Conservation (phyloP, 2,329 filamentous ascomycete genomes). For the Rhytidhysteron rufulum region DNA sequence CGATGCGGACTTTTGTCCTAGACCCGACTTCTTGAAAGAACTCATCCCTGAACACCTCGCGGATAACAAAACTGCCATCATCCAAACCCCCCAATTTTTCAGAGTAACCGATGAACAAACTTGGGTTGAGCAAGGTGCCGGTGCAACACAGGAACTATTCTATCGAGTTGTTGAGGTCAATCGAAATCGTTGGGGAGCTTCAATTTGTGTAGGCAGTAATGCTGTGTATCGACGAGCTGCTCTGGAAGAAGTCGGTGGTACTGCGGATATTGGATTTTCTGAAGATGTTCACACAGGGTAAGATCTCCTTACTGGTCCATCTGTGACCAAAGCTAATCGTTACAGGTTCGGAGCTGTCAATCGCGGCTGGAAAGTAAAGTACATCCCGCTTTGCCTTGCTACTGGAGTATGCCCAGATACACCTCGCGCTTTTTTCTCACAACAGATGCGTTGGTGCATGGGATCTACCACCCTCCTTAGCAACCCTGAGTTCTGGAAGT, state of each 20-base stretch:
- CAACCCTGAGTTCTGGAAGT: slow-evolving; percentile 40
- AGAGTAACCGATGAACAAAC: slow-evolving; percentile 38
- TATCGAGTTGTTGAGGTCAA: slow-evolving; percentile 44
- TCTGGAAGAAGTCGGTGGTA: slow-evolving; percentile 40
- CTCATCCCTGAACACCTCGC: slow-evolving; percentile 39
- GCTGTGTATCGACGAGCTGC: slow-evolving; percentile 40
- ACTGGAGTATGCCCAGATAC: slow-evolving; percentile 44
- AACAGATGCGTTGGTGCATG: slow-evolving; percentile 45
- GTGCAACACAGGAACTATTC: slow-evolving; percentile 41
- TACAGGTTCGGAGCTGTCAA: slow-evolving; percentile 38
- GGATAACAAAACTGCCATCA: slow-evolving; percentile 37
- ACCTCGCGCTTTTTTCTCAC: slow-evolving; percentile 41
- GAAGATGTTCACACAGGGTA: slow-evolving; percentile 44
- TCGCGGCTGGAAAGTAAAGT: slow-evolving; percentile 42
- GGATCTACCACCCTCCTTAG: slow-evolving; percentile 11
- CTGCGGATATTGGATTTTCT: slow-evolving; percentile 42
- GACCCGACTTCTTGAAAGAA: slow-evolving; percentile 39
- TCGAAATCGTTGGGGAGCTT: slow-evolving; percentile 39
- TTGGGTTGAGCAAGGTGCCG: slow-evolving; percentile 44
- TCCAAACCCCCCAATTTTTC: slow-evolving; percentile 44
- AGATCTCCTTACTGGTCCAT: not conserved
- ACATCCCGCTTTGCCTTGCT: slow-evolving; percentile 40
- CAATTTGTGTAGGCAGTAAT: slow-evolving; percentile 43
- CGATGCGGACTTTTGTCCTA: slow-evolving; percentile 43
- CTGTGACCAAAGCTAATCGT: not conserved